A percentile compares a stretch with the other conserved stretches of the same genome.
phyloP scores from a whole-genome alignment of 2,329 filamentous ascomycete genomes.

The Pseudonectria buxi region DNA sequence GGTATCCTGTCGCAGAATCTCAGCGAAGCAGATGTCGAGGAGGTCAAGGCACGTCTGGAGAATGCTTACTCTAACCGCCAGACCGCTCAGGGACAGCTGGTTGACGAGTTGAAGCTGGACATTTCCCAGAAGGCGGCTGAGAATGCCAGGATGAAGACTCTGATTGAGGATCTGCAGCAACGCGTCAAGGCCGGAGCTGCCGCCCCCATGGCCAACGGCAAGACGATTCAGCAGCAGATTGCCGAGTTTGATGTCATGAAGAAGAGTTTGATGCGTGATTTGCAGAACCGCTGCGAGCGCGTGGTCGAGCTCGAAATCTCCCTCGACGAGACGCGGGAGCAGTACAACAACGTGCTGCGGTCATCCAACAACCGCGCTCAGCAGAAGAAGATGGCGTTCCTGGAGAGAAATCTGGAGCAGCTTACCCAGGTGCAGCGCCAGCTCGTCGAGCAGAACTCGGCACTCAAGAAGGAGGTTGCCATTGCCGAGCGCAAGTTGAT shows the following conservation, averaged over 20 bases:
- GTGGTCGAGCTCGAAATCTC: constrained; percentile 98
- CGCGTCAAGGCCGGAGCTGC: constrained; percentile 57
- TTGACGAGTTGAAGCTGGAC: constrained; percentile 71
- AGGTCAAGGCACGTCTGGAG: constrained; percentile 73
- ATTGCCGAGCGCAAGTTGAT: constrained; percentile 97
- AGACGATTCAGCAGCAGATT: constrained; percentile 95
- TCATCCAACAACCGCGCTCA: constrained; percentile 97
- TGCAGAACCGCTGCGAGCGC: constrained; percentile 96
- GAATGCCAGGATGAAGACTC: constrained; percentile 70
- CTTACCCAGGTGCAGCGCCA: constrained; percentile 95
- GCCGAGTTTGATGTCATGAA: constrained; percentile 99
- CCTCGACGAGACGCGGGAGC: constrained; percentile 92
- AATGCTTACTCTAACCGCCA: constrained; percentile 71
- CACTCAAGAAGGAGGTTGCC: constrained; percentile 96
- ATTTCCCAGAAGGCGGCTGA: constrained; percentile 73
- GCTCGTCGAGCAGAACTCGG: constrained; percentile 94
- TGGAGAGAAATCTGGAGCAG: constrained; percentile 96
- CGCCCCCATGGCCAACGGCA: constrained; percentile 66
- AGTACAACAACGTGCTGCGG: constrained; percentile 97
- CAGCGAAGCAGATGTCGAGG: constrained; percentile 69
- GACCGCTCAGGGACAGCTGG: constrained; percentile 64
- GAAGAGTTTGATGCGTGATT: constrained; percentile 97
- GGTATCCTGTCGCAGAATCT: constrained; percentile 74
- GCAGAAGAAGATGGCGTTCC: constrained; percentile 99
- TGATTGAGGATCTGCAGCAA: constrained; percentile 74